Conservation (phyloP, 1,139 yeast genomes). For the Pichia cactophila region DNA sequence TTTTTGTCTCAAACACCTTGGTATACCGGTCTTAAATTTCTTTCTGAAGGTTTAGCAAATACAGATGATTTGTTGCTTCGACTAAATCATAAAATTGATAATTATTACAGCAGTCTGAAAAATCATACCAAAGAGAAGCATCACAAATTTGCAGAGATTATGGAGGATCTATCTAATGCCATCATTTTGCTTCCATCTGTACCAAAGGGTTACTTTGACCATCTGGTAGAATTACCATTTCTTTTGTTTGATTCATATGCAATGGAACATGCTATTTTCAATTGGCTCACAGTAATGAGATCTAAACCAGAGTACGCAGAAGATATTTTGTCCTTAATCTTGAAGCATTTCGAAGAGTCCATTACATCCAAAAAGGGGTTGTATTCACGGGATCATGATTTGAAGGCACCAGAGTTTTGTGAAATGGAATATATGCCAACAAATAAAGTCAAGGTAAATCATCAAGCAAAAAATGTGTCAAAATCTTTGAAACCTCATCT, state of each 20-base stretch:
- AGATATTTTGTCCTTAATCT: conserved; percentile 61
- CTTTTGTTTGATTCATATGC: conserved; percentile 50
- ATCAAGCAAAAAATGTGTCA: conserved; percentile 41
- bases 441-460: conserved; percentile 52
- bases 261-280: conserved; percentile 60
- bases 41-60: conserved; percentile 6
- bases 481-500: conserved; percentile 66
- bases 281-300: conserved; percentile 78
- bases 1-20: conserved; percentile 75
- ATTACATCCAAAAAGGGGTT: conserved; percentile 57
- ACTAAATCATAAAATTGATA: conserved; percentile 6
- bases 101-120: background rate
- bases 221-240: conserved; percentile 69
- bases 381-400: conserved; percentile 53
- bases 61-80: conserved; percentile 2
- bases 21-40: conserved; percentile 32
- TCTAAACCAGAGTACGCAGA: conserved; percentile 55
- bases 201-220: conserved; percentile 46
- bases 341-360: conserved; percentile 60
- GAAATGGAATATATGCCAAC: conserved; percentile 90
- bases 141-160: conserved; percentile 31
- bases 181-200: conserved; percentile 39
- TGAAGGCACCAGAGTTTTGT: conserved; percentile 54
- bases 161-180: conserved; percentile 41
- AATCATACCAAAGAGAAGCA: conserved; percentile 15